phyloP scores from a whole-genome alignment of 495 filamentous ascomycete genomes.

The Acidiella bohemica region DNA sequence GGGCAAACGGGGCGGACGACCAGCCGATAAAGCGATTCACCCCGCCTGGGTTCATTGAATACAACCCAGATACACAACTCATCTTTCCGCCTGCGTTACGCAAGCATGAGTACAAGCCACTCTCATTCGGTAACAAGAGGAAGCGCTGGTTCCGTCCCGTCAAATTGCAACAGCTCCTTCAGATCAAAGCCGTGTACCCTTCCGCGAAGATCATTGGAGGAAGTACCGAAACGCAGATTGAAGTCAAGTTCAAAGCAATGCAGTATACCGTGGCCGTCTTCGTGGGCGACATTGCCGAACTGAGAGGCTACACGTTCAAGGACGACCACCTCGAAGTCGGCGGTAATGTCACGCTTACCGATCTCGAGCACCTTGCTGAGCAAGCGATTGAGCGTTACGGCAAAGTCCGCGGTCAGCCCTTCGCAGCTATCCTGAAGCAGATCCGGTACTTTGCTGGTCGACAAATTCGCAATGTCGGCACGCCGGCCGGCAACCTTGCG shows the following conservation, averaged over 20 bases:
- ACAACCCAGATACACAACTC: constrained; percentile 81
- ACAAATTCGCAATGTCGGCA: constrained; percentile 94
- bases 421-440: constrained; percentile 62
- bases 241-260: constrained; percentile 95
- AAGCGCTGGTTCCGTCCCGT: constrained; percentile 90
- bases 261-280: constrained; percentile 82
- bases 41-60: constrained; percentile 79
- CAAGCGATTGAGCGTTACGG: constrained; percentile 77
- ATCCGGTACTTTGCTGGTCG: constrained; percentile 86
- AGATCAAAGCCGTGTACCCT: constrained; percentile 78
- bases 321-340: constrained; percentile 77
- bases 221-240: constrained; percentile 93
- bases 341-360: constrained; percentile 81
- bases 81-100: constrained; percentile 81
- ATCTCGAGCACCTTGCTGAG: constrained; percentile 58
- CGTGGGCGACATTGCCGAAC: constrained; percentile 82
- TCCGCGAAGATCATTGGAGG: constrained; percentile 89
- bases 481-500: constrained; percentile 86
- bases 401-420: constrained; percentile 51
- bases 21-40: constrained; percentile 56
- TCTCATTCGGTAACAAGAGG: constrained; percentile 85
- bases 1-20: constrained; percentile 33
- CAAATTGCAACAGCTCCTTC: constrained; percentile 71
- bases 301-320: constrained; percentile 63
- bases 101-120: constrained; percentile 66